phyloP scores from a whole-genome alignment of 2,329 filamentous ascomycete species.

The Leptoxyphium fumago region DNA sequence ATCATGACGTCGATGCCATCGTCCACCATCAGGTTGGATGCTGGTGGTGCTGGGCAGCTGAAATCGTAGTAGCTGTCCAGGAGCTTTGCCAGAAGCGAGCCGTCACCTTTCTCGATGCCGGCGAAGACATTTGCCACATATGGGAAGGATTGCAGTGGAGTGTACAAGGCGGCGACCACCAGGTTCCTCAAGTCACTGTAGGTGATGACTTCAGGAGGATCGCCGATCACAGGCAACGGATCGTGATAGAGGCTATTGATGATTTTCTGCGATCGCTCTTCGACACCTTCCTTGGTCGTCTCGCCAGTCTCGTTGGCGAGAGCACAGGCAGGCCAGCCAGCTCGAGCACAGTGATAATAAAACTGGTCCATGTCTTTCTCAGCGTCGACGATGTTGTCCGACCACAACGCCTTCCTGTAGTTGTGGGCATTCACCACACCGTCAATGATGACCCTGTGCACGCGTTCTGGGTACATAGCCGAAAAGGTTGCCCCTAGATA shows the following conservation, averaged over 20 bases:
- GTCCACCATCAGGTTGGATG: conserved; percentile 9
- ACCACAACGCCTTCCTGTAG: conserved; percentile 36
- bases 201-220: conserved; percentile 17
- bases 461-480: conserved; percentile 29
- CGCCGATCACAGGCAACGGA: conserved; percentile 34
- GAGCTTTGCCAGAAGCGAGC: conserved; percentile 19
- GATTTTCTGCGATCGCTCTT: conserved; percentile 22
- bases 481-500: conserved; percentile 33
- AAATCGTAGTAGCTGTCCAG: conserved; percentile 25
- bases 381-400: conserved; percentile 35
- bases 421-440: conserved; percentile 30
- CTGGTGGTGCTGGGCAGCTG: conserved; percentile 11
- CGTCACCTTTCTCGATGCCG: conserved; percentile 16
- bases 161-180: conserved; percentile 24
- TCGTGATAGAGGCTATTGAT: conserved; percentile 23
- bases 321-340: conserved; percentile 27
- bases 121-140: conserved; percentile 19
- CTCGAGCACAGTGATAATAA: conserved; percentile 29
- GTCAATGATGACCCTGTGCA: conserved; percentile 28
- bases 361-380: conserved; percentile 44
- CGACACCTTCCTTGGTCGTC: conserved; percentile 22
- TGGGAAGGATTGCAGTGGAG: conserved; percentile 20
- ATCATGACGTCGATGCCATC: conserved; percentile 16
- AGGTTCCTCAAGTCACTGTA: conserved; percentile 25
- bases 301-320: conserved; percentile 32